Percentiles rank a stretch among this genome's conserved stretches.
These are phyloP conservation scores for Trametes hirsuta DNA, from an alignment of 1,284 basidiomycete species.

Conservation along the genomic window DNA sequence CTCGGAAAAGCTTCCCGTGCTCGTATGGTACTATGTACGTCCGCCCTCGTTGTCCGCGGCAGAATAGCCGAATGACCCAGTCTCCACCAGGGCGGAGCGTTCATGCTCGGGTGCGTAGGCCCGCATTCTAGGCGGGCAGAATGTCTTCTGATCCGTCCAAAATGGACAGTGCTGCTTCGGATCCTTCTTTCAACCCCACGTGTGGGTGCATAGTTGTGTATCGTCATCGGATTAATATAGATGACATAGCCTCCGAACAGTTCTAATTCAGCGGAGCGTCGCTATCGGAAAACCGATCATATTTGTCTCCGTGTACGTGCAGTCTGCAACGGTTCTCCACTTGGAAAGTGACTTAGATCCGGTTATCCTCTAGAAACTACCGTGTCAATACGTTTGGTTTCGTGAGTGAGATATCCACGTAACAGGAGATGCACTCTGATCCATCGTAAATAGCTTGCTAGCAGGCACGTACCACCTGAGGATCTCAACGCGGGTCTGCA, in stretches of 20 bases:
- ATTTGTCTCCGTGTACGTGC: constrained; percentile 54
- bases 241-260: constrained; percentile 33
- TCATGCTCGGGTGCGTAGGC: constrained; percentile 43
- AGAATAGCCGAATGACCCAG: not conserved
- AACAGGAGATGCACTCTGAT: too few species aligned
- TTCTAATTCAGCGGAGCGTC: constrained; percentile 51
- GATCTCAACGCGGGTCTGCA: constrained; percentile 59
- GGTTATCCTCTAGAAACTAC: constrained; percentile 47
- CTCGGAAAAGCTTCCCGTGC: constrained; percentile 14
- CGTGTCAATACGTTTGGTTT: constrained; percentile 64
- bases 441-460: constrained; percentile 36
- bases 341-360: not conserved
- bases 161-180: constrained; percentile 45
- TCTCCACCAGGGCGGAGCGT: constrained; percentile 51
- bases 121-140: not conserved
- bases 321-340: not conserved
- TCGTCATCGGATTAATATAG: not conserved
- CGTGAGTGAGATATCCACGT: constrained; percentile 37
- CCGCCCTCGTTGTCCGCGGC: not conserved
- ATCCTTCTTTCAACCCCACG: constrained; percentile 46
- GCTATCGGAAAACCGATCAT: constrained; percentile 52
- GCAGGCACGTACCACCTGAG: constrained; percentile 46
- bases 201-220: constrained; percentile 36
- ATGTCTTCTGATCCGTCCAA: constrained; percentile 3
- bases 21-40: constrained; percentile 26